phyloP scores from a whole-genome alignment of 306 rosid genomes.

The Sesbania bispinosa region DNA sequence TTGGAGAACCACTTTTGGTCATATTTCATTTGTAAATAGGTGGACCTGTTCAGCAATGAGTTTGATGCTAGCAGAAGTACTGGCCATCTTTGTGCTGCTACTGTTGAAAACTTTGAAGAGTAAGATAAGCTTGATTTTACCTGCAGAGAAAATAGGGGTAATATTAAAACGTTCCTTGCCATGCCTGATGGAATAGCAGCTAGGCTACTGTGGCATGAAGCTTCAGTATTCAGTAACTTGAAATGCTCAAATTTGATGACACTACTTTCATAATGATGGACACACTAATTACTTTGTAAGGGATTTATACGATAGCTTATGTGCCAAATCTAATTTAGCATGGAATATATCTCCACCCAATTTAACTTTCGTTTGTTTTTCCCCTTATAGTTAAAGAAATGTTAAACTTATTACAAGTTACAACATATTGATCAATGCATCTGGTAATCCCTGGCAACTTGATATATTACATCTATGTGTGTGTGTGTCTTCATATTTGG shows the following conservation, averaged over 20 bases:
- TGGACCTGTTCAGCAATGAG: slow-evolving; percentile 49
- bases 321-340: slow-evolving; percentile 5
- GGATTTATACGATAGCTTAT: no score
- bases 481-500: no score
- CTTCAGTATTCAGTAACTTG: slow-evolving; percentile 14
- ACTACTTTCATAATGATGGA: neutral
- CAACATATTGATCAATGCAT: no score
- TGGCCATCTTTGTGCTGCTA: slow-evolving; percentile 81
- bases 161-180: no score
- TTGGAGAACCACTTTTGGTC: slow-evolving; percentile 1
- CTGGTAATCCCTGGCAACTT: no score
- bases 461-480: no score
- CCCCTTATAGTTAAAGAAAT: no score
- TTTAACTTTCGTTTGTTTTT: no score
- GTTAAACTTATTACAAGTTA: no score
- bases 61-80: slow-evolving; percentile 90
- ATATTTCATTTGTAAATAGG: slow-evolving; percentile 46
- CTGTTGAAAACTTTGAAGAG: slow-evolving; percentile 77
- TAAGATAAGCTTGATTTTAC: slow-evolving; percentile 31
- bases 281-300: neutral
- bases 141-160: neutral
- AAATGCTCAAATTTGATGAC: slow-evolving; percentile 17
- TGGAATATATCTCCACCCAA: no score
- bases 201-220: no score
- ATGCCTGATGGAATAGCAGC: no score